Evolutionary conservation across 192 early-diverging fungal species (phyloP).

Genomic region (Coemansia sp.): DNA sequence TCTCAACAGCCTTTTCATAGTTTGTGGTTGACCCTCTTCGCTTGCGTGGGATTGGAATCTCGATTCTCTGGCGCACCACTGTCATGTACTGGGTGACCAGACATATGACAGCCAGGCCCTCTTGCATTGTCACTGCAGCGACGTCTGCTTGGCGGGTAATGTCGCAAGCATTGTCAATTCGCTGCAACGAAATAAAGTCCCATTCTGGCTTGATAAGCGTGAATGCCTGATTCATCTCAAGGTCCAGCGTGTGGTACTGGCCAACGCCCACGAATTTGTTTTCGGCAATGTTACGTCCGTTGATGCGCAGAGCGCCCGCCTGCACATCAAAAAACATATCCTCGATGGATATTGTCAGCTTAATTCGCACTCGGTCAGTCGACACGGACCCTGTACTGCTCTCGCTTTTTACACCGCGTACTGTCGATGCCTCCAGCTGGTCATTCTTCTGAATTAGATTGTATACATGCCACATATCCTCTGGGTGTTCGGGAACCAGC

Average conservation of each 20-base stretch:
- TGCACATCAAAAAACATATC: slow-evolving; percentile 90
- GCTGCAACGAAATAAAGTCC: slow-evolving; percentile 91
- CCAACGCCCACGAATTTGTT: slow-evolving; percentile 92
- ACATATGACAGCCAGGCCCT: slow-evolving; percentile 90
- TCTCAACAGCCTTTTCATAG: slow-evolving; percentile 84
- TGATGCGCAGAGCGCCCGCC: slow-evolving; percentile 81
- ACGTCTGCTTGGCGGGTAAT: slow-evolving; percentile 88
- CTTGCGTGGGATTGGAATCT: slow-evolving; percentile 89
- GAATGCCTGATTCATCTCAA: slow-evolving; percentile 88
- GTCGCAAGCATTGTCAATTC: slow-evolving; percentile 88
- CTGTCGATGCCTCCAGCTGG: slow-evolving; percentile 81
- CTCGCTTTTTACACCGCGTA: slow-evolving; percentile 89
- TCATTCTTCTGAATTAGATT: slow-evolving; percentile 86
- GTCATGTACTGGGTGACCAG: slow-evolving; percentile 95
- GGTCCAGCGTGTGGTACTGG: slow-evolving; percentile 91
- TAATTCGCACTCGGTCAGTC: slow-evolving; percentile 77
- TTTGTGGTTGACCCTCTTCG: slow-evolving; percentile 85
- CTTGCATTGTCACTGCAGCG: slow-evolving; percentile 87
- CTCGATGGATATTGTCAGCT: slow-evolving; percentile 82
- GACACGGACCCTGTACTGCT: slow-evolving; percentile 84
- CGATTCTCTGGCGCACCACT: slow-evolving; percentile 90
- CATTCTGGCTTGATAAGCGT: slow-evolving; percentile 87
- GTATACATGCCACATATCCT: slow-evolving; percentile 99
- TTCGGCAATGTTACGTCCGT: slow-evolving; percentile 82
- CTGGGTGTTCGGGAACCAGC: slow-evolving; percentile 84